phyloP scores from a whole-genome alignment of 2,329 filamentous ascomycete genomes.

The Hyphodiscus sp. region DNA sequence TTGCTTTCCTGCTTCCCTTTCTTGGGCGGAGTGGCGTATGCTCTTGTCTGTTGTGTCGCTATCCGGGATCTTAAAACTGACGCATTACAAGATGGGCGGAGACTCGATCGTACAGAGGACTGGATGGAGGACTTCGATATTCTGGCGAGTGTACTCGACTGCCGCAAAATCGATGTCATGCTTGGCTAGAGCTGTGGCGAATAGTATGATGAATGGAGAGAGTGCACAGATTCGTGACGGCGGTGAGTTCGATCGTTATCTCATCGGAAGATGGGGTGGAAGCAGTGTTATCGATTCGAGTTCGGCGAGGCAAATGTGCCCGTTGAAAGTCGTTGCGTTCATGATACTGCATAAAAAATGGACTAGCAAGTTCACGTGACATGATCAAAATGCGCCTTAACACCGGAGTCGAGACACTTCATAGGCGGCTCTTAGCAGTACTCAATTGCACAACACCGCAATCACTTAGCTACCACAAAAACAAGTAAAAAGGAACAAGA shows the following conservation, averaged over 20 bases:
- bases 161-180: constrained; percentile 63
- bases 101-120: constrained; percentile 41
- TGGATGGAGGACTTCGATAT: constrained; percentile 51
- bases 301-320: constrained; percentile 1
- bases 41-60: constrained; percentile 22
- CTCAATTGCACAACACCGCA: too few species aligned
- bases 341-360: neutral
- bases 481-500: too few species aligned
- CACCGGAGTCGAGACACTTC: too few species aligned
- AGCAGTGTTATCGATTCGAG: neutral
- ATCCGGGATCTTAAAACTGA: constrained; percentile 33
- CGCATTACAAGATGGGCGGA: constrained; percentile 35
- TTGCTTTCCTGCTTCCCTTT: constrained; percentile 12
- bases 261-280: constrained; percentile 11
- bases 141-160: constrained; percentile 59
- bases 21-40: constrained; percentile 17
- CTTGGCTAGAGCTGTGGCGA: constrained; percentile 29
- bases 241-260: constrained; percentile 16
- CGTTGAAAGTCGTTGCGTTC: neutral
- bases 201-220: constrained; percentile 2
- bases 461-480: too few species aligned
- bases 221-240: constrained; percentile 15
- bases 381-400: neutral
- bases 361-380: neutral
- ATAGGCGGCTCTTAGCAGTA: too few species aligned